A percentile compares a stretch with the other conserved stretches of the same genome.
Conservation (phyloP, 2,329 filamentous ascomycete genomes). For the Bipolaris bicolor region DNA sequence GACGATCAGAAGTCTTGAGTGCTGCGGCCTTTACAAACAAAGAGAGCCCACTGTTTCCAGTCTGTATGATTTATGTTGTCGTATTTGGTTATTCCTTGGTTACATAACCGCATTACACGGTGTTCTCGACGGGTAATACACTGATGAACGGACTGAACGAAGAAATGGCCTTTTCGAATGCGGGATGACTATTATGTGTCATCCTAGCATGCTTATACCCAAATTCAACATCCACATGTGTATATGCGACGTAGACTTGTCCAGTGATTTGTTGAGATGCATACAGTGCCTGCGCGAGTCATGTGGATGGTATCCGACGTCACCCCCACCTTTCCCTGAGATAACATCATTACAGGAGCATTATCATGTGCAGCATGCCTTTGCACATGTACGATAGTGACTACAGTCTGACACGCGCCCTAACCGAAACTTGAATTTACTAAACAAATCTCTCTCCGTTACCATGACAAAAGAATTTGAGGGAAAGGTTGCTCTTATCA, state of each 20-base stretch:
- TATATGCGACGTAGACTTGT: background rate
- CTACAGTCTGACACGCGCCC: background rate
- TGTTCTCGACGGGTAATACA: background rate
- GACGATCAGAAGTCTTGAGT: background rate
- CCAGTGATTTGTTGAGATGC: background rate
- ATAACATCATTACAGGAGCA: constrained; percentile 21
- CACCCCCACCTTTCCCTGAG: constrained; percentile 44
- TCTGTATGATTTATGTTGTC: background rate
- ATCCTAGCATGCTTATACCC: background rate
- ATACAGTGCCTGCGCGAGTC: constrained; percentile 24
- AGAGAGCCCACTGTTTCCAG: background rate
- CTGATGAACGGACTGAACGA: background rate
- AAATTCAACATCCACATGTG: background rate
- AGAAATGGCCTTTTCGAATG: background rate
- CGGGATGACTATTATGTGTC: background rate
- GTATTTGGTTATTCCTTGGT: background rate
- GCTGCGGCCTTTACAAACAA: background rate
- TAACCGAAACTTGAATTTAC: background rate
- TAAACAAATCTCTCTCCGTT: background rate
- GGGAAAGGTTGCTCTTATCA: constrained; percentile 39
- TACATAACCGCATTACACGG: constrained; percentile 12
- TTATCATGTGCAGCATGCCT: constrained; percentile 10
- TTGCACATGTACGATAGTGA: background rate
- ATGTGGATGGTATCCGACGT: constrained; percentile 41
- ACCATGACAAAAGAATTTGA: constrained; percentile 39